phyloP scores from a whole-genome alignment of 177 flowering plant genomes.

The Tripterygium wilfordii region DNA sequence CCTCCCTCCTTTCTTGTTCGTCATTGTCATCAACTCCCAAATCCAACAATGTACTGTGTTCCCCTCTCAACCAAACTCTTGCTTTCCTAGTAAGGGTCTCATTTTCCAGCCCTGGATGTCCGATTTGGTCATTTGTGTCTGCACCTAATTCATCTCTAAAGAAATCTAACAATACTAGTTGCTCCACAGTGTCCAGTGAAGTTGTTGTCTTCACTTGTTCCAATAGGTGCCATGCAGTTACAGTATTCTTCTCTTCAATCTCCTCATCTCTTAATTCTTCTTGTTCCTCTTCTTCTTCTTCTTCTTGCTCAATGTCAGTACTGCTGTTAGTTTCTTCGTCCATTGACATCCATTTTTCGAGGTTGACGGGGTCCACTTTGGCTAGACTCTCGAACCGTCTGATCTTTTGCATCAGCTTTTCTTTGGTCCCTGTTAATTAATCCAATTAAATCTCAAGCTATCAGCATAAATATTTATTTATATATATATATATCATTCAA shows the following conservation, averaged over 20 bases:
- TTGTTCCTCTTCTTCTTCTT: slow-evolving; percentile 7
- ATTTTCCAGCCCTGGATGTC: slow-evolving; percentile 1
- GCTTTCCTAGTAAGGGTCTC: slow-evolving; percentile 15
- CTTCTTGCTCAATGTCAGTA: background rate
- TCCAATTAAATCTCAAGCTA: too few relatives aligned
- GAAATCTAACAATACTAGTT: slow-evolving; percentile 23
- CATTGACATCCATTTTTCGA: slow-evolving; percentile 11
- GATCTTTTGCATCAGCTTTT: slow-evolving; percentile 18
- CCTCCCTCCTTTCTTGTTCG: too few relatives aligned
- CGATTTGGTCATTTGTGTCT: background rate
- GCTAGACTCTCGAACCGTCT: slow-evolving; percentile 18
- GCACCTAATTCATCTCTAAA: slow-evolving; percentile 17
- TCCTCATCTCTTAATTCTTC: slow-evolving; percentile 11
- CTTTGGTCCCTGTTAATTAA: slow-evolving; percentile 16
- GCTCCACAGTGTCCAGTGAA: background rate
- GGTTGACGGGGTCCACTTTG: slow-evolving; percentile 3
- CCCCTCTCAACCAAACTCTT: slow-evolving; percentile 20
- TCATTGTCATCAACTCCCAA: slow-evolving; percentile 9
- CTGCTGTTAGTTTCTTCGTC: background rate
- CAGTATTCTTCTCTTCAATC: slow-evolving; percentile 15
- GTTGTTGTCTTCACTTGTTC: slow-evolving; percentile 8
- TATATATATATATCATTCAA: too few relatives aligned
- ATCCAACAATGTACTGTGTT: background rate
- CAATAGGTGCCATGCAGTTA: slow-evolving; percentile 24
- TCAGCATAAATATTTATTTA: too few relatives aligned